Percentiles rank a stretch among this genome's conserved stretches.
These are phyloP conservation scores for Acanthamoeba pearcei DNA, from an alignment of 208 protist genomes.

Conservation along the genomic window DNA sequence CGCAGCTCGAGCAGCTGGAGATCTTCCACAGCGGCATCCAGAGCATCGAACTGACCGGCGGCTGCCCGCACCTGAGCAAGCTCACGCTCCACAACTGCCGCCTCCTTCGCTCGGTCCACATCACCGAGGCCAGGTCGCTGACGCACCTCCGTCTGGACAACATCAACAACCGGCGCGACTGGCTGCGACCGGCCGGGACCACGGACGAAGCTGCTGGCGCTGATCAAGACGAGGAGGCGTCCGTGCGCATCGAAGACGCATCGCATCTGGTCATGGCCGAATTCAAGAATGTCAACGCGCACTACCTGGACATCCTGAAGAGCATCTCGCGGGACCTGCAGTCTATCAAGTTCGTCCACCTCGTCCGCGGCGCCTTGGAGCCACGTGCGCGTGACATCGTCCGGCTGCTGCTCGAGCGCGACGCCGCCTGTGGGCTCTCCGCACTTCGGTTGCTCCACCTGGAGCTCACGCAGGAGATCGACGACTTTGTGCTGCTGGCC, in stretches of 20 bases:
- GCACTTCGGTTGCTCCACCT: not conserved
- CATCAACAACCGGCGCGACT: not conserved
- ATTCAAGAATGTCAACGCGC: not conserved
- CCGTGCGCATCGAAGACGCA: not conserved
- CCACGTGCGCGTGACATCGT: not conserved
- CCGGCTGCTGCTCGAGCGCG: too few relatives aligned
- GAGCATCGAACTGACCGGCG: not conserved
- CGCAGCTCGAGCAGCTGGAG: not conserved
- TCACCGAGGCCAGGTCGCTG: not conserved
- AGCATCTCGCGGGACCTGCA: not conserved
- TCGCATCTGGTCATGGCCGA: not conserved
- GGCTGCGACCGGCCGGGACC: too few relatives aligned
- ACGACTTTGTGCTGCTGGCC: not conserved
- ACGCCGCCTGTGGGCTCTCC: too few relatives aligned
- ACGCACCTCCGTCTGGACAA: not conserved
- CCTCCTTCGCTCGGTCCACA: not conserved
- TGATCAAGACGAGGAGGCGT: not conserved
- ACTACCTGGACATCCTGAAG: not conserved
- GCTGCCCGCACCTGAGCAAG: not conserved
- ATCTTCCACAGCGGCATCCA: not conserved
- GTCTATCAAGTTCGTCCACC: not conserved
- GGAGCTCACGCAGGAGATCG: not conserved
- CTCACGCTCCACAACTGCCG: not conserved
- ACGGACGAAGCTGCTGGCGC: not conserved
- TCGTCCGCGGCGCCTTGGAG: not conserved